phyloP scores from a whole-genome alignment of 73 alveolate species.

The Uronychia binucleata region DNA sequence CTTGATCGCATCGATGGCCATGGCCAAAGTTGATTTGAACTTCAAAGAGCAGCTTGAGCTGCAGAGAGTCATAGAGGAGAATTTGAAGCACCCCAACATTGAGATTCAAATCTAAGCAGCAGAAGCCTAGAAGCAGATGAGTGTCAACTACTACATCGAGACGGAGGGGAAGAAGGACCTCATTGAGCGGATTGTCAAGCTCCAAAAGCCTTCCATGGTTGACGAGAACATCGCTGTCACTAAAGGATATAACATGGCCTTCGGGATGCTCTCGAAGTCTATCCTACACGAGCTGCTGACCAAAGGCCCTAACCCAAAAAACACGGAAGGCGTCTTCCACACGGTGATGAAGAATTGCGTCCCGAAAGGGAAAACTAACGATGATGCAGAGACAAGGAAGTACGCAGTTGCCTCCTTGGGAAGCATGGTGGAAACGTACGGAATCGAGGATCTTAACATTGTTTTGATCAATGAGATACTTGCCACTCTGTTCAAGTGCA shows the following conservation, averaged over 20 bases:
- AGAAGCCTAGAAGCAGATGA: constrained; percentile 68
- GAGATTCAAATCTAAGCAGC: constrained; percentile 86
- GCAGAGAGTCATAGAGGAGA: constrained; percentile 77
- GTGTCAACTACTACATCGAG: constrained; percentile 61
- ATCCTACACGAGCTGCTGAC: constrained; percentile 69
- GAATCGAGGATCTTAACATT: constrained; percentile 39
- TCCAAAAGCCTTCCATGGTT: constrained; percentile 68
- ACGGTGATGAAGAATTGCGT: constrained; percentile 36
- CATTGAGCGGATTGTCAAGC: constrained; percentile 41
- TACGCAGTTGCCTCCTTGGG: constrained; percentile 76
- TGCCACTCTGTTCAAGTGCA: constrained; percentile 58
- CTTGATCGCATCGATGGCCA: constrained; percentile 73
- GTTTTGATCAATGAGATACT: constrained; percentile 46
- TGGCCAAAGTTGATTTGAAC: constrained; percentile 70
- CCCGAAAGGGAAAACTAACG: constrained; percentile 61
- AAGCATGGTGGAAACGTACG: constrained; percentile 52
- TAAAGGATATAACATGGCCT: constrained; percentile 88
- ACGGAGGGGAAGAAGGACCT: constrained; percentile 46
- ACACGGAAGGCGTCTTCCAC: constrained; percentile 50
- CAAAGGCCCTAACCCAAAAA: constrained; percentile 23
- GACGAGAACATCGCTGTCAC: constrained; percentile 86
- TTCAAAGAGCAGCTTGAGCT: constrained; percentile 55
- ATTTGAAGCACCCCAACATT: constrained; percentile 78
- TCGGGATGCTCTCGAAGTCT: constrained; percentile 73
- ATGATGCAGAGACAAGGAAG: constrained; percentile 89